These are phyloP conservation scores for Trichosporon sp. DNA, from an alignment of 1,284 basidiomycete genomes.

Conservation along the genomic window DNA sequence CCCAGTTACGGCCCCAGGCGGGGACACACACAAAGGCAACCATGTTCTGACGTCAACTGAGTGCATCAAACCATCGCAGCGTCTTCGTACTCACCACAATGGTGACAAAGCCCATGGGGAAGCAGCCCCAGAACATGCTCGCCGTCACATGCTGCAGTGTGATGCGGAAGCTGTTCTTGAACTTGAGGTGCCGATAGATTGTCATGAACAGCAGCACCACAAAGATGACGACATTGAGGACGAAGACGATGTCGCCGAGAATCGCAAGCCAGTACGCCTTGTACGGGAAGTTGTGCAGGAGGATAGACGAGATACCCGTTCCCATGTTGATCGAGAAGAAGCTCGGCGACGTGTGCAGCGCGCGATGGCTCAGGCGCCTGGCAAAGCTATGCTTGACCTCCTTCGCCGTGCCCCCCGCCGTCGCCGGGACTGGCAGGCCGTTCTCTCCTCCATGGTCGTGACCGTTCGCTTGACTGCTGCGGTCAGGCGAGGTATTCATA, in stretches of 20 bases:
- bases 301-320: constrained; percentile 49
- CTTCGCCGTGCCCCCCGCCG: too few species aligned
- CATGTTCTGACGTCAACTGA: constrained; percentile 43
- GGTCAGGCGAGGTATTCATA: neutral
- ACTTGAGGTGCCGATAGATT: constrained; percentile 54
- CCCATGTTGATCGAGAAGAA: constrained; percentile 48
- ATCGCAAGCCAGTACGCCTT: constrained; percentile 44
- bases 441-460: neutral
- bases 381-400: too few species aligned
- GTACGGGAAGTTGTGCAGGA: constrained; percentile 51
- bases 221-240: constrained; percentile 63
- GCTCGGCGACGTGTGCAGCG: constrained; percentile 25
- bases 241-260: constrained; percentile 55
- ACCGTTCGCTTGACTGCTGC: too few species aligned
- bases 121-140: constrained; percentile 62
- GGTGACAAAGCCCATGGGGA: constrained; percentile 66
- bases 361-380: constrained; percentile 5
- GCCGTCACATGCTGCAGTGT: constrained; percentile 60
- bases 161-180: constrained; percentile 56
- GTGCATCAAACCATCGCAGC: constrained; percentile 11
- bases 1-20: constrained; percentile 54
- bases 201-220: constrained; percentile 54
- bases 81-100: constrained; percentile 50
- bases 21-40: constrained; percentile 49
- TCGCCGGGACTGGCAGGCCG: neutral